Evolutionary conservation across 139 green algal genomes (phyloP), one percentile per base, ranked within the genome.

Genomic region (Chlamydomonas applanata): DNA sequence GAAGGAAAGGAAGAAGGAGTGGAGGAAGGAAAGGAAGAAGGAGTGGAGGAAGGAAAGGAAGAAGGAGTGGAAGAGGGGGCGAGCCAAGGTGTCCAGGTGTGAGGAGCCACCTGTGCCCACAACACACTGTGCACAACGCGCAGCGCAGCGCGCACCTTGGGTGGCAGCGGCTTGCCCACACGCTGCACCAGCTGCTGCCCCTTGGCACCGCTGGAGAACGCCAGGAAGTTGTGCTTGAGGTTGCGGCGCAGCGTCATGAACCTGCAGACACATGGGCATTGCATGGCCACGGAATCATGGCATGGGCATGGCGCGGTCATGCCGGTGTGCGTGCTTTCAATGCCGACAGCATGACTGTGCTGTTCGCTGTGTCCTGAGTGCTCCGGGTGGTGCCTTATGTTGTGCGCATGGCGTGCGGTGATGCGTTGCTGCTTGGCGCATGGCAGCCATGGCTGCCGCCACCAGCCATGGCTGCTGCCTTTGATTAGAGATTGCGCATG

Each of bases 181-280:
- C 69, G 69, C 4, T 46, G 36, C 57, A 52, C 46, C 32, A 82
- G 53, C 63, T 73, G 68, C 71, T 87, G 72, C 27, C 69, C 78
- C 66, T 82, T 81, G n/a, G 84, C 80, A 14, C 84, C 80, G 32
- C 67, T 24, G n/a, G 62, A 77, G 72, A 89, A 89, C 35, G 76
- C 63, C 32, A 76, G 72, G 72, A 89, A 89, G 64, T 82, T 89
- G 36, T 74, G 57, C 49, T 83, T 85, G n/a, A 89, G 57, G 66
- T 65, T 78, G 20, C 71, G 77, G 11, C 80, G 71, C 17, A 85
- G 54, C 1, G 70, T 40, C 75, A 89, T 79, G 75, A 86, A 89
- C 59, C 67, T 73, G 67, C 27, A 36, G 40, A 14, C 19, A 27
- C n/a, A 35, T 9, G 25, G 20, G 13, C n/a, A 35, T n/a, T n/a